Base-by-base conservation (phyloP, 306 rosid genomes). In the Macrotyloma uniflorum region DNA sequence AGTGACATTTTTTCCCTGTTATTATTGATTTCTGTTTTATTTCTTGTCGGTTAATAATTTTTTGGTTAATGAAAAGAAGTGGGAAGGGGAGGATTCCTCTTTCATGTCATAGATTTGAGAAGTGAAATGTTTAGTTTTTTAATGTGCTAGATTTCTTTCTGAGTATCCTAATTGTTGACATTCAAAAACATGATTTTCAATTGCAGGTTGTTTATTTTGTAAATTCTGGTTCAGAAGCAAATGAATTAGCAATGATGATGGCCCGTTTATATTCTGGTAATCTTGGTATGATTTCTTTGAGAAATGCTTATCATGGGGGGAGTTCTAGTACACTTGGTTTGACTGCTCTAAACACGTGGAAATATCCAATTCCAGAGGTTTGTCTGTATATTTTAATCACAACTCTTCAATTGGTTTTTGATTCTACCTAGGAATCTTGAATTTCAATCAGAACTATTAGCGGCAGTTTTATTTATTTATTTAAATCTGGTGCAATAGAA, bases 301-400 rank as follows among this genome's bases (percentile, higher is more conserved):
- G 98, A 83, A 94, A 94, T 84, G 97, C 91, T 26, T 92, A 94
- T 85, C 98, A 92, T 85, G 98, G 97, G 12, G 98, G 98, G 35
- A 94, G 96, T 80, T 84, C 97, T 45, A 61, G 73, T 72, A 94
- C 98, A 13, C 72, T 92, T 70, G 97, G 92, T 61, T 78, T 92
- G 61, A 94, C 96, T 2, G 97, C 96, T 49, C 78, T 94, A 70
- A 92, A 84, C 85, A 86, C 97, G 0, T 92, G 97, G 98, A 94
- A 94, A 82, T 92, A 94, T 82, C 89, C 97, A 55, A 87, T 92
- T 67, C 97, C 96, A 33, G 94, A 94, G 98, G 98, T 94, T 79
- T 73, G 87, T 79, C 24, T 26, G 35, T 54, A 1, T 58, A 15
- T 59, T 38, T 51, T 59, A 7, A 57, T 79, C 70, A 53, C 65